These are phyloP conservation scores for Saccharum spontaneum DNA, from an alignment of 176 grass and related monocot genomes.

Conservation along the genomic window DNA sequence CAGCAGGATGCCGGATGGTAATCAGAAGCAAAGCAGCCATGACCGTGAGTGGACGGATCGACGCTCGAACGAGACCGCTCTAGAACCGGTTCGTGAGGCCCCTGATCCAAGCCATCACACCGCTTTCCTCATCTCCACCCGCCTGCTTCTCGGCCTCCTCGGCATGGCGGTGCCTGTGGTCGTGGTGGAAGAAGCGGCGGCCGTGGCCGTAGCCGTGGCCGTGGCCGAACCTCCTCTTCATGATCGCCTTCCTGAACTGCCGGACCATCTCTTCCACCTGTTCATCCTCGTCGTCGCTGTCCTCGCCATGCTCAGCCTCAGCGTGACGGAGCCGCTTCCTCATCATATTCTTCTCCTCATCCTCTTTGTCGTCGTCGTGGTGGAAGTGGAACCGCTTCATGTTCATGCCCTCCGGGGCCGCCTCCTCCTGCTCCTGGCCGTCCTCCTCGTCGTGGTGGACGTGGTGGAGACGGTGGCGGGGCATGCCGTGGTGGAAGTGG, in stretches of 20 bases:
- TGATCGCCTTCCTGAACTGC: constrained; percentile 34
- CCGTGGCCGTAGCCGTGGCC: not conserved
- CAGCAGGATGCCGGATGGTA: not conserved
- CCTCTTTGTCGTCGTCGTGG: not conserved
- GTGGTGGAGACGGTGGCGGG: not conserved
- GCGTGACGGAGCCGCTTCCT: not conserved
- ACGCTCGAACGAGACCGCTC: not conserved
- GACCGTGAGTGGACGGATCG: not conserved
- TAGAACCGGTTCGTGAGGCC: constrained; percentile 32
- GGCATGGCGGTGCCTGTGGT: not conserved
- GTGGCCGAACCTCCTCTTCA: not conserved
- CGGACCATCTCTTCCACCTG: constrained; percentile 27
- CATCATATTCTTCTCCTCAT: not conserved
- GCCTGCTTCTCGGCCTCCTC: not conserved
- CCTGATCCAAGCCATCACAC: constrained; percentile 25
- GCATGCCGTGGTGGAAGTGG: not conserved
- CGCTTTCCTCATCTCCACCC: not conserved
- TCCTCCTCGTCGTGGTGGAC: not conserved
- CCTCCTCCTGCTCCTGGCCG: not conserved
- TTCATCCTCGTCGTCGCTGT: not conserved
- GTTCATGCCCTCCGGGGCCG: not conserved
- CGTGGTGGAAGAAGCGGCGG: constrained; percentile 6
- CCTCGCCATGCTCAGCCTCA: not conserved
- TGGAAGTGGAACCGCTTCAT: not conserved
- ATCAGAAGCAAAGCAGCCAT: not conserved